A percentile compares a stretch with the other conserved stretches of the same genome.
These are phyloP conservation scores for Shiraia bambusicola DNA, from an alignment of 2,329 filamentous ascomycete species.

Conservation along the genomic window DNA sequence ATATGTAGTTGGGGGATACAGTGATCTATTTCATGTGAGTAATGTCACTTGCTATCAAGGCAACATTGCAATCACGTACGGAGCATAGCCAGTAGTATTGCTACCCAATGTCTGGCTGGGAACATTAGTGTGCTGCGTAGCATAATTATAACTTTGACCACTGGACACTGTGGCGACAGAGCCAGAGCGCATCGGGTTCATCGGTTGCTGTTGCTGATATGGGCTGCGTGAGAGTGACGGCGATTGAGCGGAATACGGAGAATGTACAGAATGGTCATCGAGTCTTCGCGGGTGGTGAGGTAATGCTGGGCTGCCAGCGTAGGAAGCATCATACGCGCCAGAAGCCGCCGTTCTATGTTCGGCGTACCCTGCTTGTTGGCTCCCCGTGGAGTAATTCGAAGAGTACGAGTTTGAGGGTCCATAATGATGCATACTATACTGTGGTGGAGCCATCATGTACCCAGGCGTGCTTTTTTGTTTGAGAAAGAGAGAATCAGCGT, in stretches of 20 bases:
- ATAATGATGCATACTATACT: constrained; percentile 43
- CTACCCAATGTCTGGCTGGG: constrained; percentile 31
- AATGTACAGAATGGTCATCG: constrained; percentile 30
- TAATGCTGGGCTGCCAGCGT: constrained; percentile 29
- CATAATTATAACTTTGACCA: constrained; percentile 35
- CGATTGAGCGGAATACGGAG: constrained; percentile 34
- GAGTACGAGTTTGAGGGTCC: constrained; percentile 35
- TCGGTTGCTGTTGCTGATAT: constrained; percentile 37
- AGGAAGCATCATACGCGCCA: constrained; percentile 31
- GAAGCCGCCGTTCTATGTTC: constrained; percentile 32
- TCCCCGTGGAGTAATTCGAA: constrained; percentile 35
- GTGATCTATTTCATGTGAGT: constrained; percentile 24
- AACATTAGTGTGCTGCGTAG: constrained; percentile 33
- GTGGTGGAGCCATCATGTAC: constrained; percentile 45
- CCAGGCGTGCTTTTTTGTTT: constrained; percentile 44
- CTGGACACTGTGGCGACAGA: constrained; percentile 29
- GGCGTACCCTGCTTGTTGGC: constrained; percentile 31
- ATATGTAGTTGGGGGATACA: constrained; percentile 40
- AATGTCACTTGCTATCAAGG: not conserved
- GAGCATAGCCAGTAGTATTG: constrained; percentile 36
- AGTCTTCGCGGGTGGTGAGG: constrained; percentile 31
- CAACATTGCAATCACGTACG: constrained; percentile 22
- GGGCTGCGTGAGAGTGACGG: constrained; percentile 33
- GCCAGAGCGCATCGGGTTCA: constrained; percentile 33
- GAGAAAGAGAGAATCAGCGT: constrained; percentile 21